Evolutionary conservation across 2,329 filamentous ascomycete species (phyloP).

Genomic region (Ilyonectria destructans): DNA sequence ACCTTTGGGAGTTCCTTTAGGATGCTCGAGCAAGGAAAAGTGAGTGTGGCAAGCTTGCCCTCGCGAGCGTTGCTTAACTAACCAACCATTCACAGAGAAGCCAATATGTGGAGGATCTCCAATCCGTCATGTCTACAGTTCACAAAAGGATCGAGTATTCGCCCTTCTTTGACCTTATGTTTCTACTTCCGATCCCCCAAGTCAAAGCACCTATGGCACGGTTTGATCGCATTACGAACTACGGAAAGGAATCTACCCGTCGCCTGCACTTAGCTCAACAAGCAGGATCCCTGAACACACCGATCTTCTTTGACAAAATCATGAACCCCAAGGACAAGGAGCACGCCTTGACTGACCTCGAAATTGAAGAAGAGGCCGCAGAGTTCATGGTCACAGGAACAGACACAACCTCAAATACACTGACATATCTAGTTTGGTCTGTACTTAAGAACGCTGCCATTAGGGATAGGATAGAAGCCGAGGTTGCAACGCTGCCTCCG

Average conservation of each 20-base stretch:
- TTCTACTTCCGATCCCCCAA: constrained; percentile 8
- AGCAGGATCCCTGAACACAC: constrained; percentile 2
- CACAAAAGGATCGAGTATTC: constrained; percentile 15
- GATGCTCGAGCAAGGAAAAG: constrained; percentile 19
- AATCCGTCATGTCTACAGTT: constrained; percentile 6
- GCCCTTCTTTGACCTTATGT: constrained; percentile 2
- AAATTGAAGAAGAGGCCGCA: constrained; percentile 10
- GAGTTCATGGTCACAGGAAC: constrained; percentile 15
- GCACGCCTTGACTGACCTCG: not conserved
- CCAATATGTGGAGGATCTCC: constrained; percentile 15
- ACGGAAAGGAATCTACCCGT: constrained; percentile 17
- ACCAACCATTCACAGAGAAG: constrained; percentile 4
- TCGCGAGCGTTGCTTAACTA: not conserved
- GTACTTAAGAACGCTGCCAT: not conserved
- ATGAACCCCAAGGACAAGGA: constrained; percentile 14
- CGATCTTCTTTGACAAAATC: constrained; percentile 17
- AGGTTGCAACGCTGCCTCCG: constrained; percentile 6
- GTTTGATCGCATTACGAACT: constrained; percentile 5
- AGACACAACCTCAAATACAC: constrained; percentile 12
- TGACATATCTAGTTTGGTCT: constrained; percentile 12
- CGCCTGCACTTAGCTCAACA: constrained; percentile 9
- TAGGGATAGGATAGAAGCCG: constrained; percentile 4
- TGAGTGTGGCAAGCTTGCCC: not conserved
- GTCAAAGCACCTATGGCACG: constrained; percentile 1
- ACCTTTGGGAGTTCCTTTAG: constrained; percentile 14